phyloP scores from a whole-genome alignment of 257 asterid genomes.

The Ilex aquifolium region DNA sequence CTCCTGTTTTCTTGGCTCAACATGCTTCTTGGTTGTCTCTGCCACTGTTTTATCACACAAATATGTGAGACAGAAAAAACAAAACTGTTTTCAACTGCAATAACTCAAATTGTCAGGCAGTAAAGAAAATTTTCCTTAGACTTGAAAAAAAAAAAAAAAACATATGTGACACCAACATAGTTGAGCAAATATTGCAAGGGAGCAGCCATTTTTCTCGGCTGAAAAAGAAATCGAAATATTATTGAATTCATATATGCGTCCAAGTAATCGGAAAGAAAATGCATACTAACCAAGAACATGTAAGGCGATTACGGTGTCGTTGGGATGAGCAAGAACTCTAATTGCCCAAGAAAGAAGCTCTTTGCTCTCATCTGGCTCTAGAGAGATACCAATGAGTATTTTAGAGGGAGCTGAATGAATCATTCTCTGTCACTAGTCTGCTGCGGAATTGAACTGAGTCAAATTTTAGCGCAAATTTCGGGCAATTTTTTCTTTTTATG shows the following conservation, averaged over 20 bases:
- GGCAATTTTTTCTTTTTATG: neutral
- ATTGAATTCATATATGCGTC: neutral
- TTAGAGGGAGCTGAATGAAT: constrained; percentile 32
- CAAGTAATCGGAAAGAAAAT: neutral
- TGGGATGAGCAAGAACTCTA: constrained; percentile 48
- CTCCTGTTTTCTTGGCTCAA: constrained; percentile 29
- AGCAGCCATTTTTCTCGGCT: too few relatives aligned
- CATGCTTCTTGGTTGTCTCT: constrained; percentile 31
- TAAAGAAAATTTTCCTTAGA: neutral
- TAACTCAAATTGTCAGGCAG: too few relatives aligned
- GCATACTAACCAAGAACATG: constrained; percentile 57
- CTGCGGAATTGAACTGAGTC: neutral
- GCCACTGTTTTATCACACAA: constrained; percentile 24
- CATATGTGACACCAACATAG: too few relatives aligned
- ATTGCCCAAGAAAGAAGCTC: constrained; percentile 61
- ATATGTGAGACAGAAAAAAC: neutral
- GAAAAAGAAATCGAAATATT: too few relatives aligned
- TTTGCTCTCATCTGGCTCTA: constrained; percentile 49
- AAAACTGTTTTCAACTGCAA: neutral
- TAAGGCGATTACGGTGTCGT: constrained; percentile 60
- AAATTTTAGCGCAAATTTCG: neutral
- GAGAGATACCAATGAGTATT: constrained; percentile 65
- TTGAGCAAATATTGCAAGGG: too few relatives aligned
- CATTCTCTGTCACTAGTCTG: constrained; percentile 15
- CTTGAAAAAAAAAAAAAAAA: neutral